Percentiles rank a stretch among this genome's conserved stretches.
phyloP scores from a whole-genome alignment of 2,329 filamentous ascomycete species.

The Aureobasidium sp. region DNA sequence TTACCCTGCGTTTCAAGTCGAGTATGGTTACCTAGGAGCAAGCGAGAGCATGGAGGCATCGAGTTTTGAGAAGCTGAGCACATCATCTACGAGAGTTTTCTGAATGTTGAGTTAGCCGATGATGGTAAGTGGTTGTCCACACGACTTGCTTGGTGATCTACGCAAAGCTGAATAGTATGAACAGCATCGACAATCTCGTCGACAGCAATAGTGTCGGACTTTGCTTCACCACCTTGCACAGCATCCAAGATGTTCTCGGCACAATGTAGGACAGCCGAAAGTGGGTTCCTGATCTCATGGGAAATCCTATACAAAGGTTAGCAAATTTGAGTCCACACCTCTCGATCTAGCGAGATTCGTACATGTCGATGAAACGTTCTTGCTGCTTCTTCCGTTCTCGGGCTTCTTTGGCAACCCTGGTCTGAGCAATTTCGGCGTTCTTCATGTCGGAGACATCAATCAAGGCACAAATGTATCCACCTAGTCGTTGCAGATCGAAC shows the following conservation, averaged over 20 bases:
- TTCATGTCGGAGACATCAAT: slow-evolving; percentile 54
- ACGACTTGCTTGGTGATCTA: slow-evolving; percentile 40
- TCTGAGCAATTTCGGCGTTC: slow-evolving; percentile 44
- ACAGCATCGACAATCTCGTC: slow-evolving; percentile 31
- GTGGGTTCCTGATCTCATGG: slow-evolving; percentile 41
- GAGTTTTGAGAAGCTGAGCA: slow-evolving; percentile 38
- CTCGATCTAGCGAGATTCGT: no score
- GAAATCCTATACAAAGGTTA: slow-evolving; percentile 32
- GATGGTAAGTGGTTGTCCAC: no score
- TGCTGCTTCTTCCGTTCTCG: slow-evolving; percentile 50
- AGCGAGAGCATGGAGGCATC: slow-evolving; percentile 35
- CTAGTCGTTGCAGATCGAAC: slow-evolving; percentile 35
- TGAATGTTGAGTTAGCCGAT: neutral
- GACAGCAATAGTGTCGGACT: slow-evolving; percentile 26
- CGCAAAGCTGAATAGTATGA: slow-evolving; percentile 46
- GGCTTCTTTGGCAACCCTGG: slow-evolving; percentile 47
- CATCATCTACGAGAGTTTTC: slow-evolving; percentile 46
- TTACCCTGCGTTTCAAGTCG: no score
- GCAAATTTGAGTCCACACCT: no score
- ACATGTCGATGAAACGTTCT: slow-evolving; percentile 51
- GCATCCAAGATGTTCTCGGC: slow-evolving; percentile 46
- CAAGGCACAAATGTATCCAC: slow-evolving; percentile 51
- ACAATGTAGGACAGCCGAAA: slow-evolving; percentile 44
- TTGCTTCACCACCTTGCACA: slow-evolving; percentile 23
- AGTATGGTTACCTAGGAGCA: slow-evolving; percentile 25